Base-by-base conservation (phyloP, 331 rosid genomes). In the Saraca asoca region DNA sequence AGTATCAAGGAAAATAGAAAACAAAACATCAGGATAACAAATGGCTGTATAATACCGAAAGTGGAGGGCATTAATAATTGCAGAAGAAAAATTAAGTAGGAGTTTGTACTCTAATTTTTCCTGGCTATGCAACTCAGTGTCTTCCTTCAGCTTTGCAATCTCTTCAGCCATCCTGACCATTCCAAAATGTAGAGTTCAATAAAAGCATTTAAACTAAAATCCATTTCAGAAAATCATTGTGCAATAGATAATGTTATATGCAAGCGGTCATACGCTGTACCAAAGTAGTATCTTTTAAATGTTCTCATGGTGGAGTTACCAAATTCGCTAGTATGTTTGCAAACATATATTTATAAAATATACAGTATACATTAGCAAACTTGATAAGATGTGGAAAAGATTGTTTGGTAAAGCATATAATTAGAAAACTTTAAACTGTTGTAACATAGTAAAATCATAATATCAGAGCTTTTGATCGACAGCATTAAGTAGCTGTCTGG, bases 131-230 rank as follows among this genome's bases (percentile, higher is more conserved):
- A 56, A 54, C 58, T 85, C 95, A 12, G 74, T 77, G 75, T 90
- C 97, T 69, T 88, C 96, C 72, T 80, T 79, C 34, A 88, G 87
- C 72, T 68, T 85, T 5, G 61, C 78, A 80, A 75, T 79, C 78
- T 90, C 99, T 78, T 75, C 90, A 55, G 79, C 84, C 92, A 88
- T 90, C 83, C 98, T 93, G 82, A 42, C 24, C 78, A 75, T 34
- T 24, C 34, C 73, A 73, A 63, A 70, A 51, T 17, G 59, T 58
- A 75, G 73, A 68, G 31, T 24, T 24, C 31, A 24, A 51, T 34
- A 31, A 18, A 46, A 37, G 18, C 31, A 42, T 58, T 43, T 66
- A 24, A 15, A 60, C 41, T 66, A 51, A 51, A 33, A 24, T 64
- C 34, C 63, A 29, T 39, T 68, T 52, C 13, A 63, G 41, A 55